Evolutionary conservation across 306 rosid genomes (phyloP), one percentile per base, ranked within the genome.

Genomic region (Casuarina cunninghamiana): DNA sequence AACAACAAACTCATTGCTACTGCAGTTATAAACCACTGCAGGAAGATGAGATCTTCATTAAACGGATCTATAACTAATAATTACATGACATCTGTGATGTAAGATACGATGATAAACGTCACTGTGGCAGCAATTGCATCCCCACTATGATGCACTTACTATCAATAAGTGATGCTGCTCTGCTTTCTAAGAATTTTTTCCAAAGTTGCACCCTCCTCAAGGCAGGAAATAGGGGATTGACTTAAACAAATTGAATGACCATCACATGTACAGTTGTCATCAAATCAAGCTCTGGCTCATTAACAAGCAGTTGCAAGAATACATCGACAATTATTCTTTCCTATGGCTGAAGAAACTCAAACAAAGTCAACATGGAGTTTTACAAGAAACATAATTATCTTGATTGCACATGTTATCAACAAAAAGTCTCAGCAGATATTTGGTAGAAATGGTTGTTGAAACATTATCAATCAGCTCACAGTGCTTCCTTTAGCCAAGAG

Each of bases 21-120:
- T 1, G 58, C 79, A 46, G 44, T 50, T 69, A 75, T 63, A 50
- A 65, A 61, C 73, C 61, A 58, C 48, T 35, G 72, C 26, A 66
- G 69, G 53, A 77, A 79, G 79, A 78, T 67, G 45, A 69, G 57
- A 26, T 65, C 15, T 70, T 44, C 72, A 65, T 38, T 11, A 4
- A 41, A 72, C 26, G 15, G 50, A 16, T 62, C 42, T 10, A 44
- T 60, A 53, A 15, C 65, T 10, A 3, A 39, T 3, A 72, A 71
- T 39, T 38, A 39, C 53, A 53, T 48, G 43, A 38, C 78, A 57
- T 13, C 53, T 69, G 16, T 53, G 45, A 38, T 38, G 19, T 10
- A 11, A 58, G 41, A 2, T 35, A 45, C n/a, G 49, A 6, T 48
- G 13, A 16, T 55, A 41, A 43, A 35, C 51, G 21, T 21, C 16